Conservation (phyloP, 1,284 basidiomycete genomes). For the Trichosporon sp. region DNA sequence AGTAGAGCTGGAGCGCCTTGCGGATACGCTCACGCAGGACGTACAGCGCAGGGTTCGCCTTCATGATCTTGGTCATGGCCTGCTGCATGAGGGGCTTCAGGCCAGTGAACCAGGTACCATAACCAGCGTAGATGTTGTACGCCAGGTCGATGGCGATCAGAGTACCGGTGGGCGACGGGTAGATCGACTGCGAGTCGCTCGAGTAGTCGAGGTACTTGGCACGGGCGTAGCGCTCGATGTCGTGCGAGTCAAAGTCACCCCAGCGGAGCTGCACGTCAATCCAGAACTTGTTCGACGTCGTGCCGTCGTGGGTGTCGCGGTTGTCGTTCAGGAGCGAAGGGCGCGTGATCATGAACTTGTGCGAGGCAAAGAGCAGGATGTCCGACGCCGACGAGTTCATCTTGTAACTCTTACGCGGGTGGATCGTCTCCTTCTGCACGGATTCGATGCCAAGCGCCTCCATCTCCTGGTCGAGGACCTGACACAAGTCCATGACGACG, state of each 20-base stretch:
- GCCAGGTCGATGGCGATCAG: conserved; percentile 97
- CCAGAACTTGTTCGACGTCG: conserved; percentile 98
- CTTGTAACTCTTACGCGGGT: conserved; percentile 98
- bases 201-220: conserved; percentile 85
- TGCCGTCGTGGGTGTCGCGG: conserved; percentile 94
- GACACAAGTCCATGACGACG: conserved; percentile 96
- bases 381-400: conserved; percentile 96
- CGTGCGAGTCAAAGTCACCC: conserved; percentile 99
- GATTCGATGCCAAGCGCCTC: conserved; percentile 98
- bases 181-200: conserved; percentile 94
- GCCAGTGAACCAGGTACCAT: conserved; percentile 99
- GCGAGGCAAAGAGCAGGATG: conserved; percentile 92
- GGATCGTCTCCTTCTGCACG: conserved; percentile 70
- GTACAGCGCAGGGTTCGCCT: conserved; percentile 77
- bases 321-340: conserved; percentile 94
- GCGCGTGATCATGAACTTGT: conserved; percentile 97
- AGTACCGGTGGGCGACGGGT: conserved; percentile 95
- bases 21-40: conserved; percentile 97
- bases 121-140: conserved; percentile 98
- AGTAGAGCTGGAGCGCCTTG: conserved; percentile 97
- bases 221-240: conserved; percentile 94
- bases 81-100: conserved; percentile 97
- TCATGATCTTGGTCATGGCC: conserved; percentile 99
- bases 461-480: conserved; percentile 98
- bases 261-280: conserved; percentile 96